Percentiles rank a stretch among this genome's conserved stretches.
Evolutionary conservation across 192 early-diverging fungal species (phyloP).

Genomic region (Backusella liffmaniae): DNA sequence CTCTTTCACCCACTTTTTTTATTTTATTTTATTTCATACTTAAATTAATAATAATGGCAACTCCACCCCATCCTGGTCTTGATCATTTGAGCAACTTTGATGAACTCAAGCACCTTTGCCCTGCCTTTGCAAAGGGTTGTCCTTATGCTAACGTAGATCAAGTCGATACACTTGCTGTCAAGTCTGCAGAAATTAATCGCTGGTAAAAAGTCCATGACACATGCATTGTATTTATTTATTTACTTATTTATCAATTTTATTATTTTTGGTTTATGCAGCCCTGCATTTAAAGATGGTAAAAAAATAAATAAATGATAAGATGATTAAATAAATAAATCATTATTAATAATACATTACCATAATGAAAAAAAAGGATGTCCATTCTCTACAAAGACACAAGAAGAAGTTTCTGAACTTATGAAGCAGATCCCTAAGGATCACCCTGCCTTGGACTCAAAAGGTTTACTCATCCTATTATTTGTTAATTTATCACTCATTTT

Average conservation of each 20-base stretch:
- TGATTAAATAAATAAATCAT: background rate
- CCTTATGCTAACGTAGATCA: slow-evolving; percentile 22
- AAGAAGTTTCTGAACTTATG: slow-evolving; percentile 14
- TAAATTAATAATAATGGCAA: background rate
- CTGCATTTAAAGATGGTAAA: slow-evolving; percentile 24
- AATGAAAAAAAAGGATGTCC: slow-evolving; percentile 11
- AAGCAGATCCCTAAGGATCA: slow-evolving; percentile 17
- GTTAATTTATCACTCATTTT: background rate
- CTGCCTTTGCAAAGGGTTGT: slow-evolving; percentile 17
- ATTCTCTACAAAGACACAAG: slow-evolving; percentile 15
- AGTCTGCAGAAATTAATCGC: slow-evolving; percentile 11
- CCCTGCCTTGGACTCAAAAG: slow-evolving; percentile 2
- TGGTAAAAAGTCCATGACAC: slow-evolving; percentile 4
- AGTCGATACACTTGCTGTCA: slow-evolving; percentile 17
- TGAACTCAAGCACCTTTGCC: slow-evolving; percentile 19
- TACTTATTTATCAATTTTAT: background rate
- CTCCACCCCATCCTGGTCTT: slow-evolving; percentile 23
- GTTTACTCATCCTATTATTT: background rate
- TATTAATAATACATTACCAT: background rate
- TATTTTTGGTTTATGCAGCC: background rate
- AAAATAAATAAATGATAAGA: background rate
- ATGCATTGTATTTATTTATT: background rate
- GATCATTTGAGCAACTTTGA: slow-evolving; percentile 23
- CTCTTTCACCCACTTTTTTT: slow-evolving; percentile 9
- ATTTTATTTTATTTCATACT: slow-evolving; percentile 9